Base-by-base conservation (phyloP, 257 asterid genomes). In the Fraxinus anomala region DNA sequence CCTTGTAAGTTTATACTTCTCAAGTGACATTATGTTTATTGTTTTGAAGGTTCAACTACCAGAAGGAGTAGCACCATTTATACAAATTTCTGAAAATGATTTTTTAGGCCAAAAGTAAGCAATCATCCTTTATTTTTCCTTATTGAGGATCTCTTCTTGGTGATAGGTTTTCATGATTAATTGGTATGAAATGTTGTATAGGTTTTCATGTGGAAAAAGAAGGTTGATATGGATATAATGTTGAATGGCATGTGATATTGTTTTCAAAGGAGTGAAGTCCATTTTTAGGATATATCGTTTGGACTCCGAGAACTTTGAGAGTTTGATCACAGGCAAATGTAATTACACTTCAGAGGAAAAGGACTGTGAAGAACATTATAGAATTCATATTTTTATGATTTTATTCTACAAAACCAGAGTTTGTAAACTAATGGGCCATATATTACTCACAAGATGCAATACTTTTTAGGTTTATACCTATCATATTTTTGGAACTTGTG, bases 71-170 rank as follows among this genome's bases (percentile, higher is more conserved):
- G 84, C 87, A 5, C 86, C 89, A 16, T 92, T 80, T 87, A 84
- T 76, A 59, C 88, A 68, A 74, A 88, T 91, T 71, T 78, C 28
- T 76, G 90, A 91, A 74, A 92, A 92, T 84, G 92, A 88, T 5
- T 80, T 87, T 86, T 72, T 54, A 73, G 92, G 89, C 63, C 83
- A 82, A 76, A 91, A 87, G 97, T 92, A 89, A 84, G 91, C 76
- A 74, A 72, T 80, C 69, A 61, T 56, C 59, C 76, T 51, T 67
- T 61, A 21, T 61, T 66, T 28, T 40, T 39, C 72, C 75, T 77
- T 36, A 26, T 75, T 54, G 42, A 1, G 28, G 36, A 77, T 33
- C 76, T 44, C 71, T 21, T 66, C 19, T 31, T 59, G 69, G 31
- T 40, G 47, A 51, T 51, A 8, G 40, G 28, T n/a, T 77, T 42